A percentile compares a stretch with the other conserved stretches of the same genome.
Evolutionary conservation across 495 filamentous ascomycete genomes (phyloP).

Genomic region (Daldinia concentrica): DNA sequence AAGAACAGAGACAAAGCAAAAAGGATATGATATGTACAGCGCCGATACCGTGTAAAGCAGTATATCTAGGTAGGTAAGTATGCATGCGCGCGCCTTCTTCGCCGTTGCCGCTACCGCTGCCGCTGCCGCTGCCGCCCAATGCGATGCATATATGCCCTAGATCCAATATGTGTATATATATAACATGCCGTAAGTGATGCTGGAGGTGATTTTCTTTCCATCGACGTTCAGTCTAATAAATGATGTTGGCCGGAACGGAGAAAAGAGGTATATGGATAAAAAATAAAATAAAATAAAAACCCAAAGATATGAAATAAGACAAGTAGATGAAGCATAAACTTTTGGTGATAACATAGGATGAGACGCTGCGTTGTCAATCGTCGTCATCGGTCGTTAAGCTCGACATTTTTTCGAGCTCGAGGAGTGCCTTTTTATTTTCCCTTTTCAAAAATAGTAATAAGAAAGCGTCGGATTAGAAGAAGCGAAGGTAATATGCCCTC

Average conservation of each 20-base stretch:
- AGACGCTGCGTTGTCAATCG: constrained; percentile 33
- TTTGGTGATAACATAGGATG: constrained; percentile 36
- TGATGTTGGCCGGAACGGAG: constrained; percentile 12
- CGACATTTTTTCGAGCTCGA: constrained; percentile 16
- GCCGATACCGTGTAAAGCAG: constrained; percentile 16
- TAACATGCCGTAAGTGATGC: constrained; percentile 30
- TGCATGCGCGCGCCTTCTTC: constrained; percentile 24
- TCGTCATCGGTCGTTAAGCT: constrained; percentile 37
- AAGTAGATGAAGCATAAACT: constrained; percentile 40
- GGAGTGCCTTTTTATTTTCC: constrained; percentile 23
- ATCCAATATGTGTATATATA: constrained; percentile 8
- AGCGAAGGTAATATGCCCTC: constrained; percentile 22
- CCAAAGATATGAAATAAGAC: constrained; percentile 20
- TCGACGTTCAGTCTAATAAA: constrained; percentile 6
- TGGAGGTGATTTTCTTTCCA: constrained; percentile 2
- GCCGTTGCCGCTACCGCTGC: constrained; percentile 11
- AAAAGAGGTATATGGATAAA: not conserved
- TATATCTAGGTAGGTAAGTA: constrained; percentile 4
- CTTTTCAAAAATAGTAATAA: constrained; percentile 18
- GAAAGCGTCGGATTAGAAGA: constrained; percentile 15
- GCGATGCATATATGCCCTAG: constrained; percentile 27
- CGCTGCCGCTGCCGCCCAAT: constrained; percentile 26
- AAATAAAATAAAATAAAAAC: not conserved
- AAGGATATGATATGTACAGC: constrained; percentile 24
- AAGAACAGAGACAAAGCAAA: constrained; percentile 15